Evolutionary conservation across 2,329 filamentous ascomycete species (phyloP).

Genomic region (Zopfia rhizophila): DNA sequence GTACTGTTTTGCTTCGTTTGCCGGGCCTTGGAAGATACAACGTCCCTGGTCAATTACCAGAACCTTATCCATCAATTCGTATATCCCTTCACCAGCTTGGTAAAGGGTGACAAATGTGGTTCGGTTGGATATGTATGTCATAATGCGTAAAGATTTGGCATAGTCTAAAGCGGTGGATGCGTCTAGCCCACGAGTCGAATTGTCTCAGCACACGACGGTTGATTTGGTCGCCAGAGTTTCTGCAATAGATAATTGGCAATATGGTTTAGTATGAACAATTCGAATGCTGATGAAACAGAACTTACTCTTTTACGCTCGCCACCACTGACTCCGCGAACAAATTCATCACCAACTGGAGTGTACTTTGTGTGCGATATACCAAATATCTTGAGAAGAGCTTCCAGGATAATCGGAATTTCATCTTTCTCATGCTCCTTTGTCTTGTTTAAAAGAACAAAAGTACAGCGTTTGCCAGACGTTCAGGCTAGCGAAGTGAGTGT

Average conservation of each 20-base stretch:
- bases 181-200: constrained; percentile 82
- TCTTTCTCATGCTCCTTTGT: constrained; percentile 72
- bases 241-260: constrained; percentile 69
- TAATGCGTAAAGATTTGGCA: constrained; percentile 78
- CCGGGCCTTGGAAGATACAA: constrained; percentile 73
- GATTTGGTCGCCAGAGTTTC: constrained; percentile 79
- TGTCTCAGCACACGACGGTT: constrained; percentile 81
- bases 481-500: constrained; percentile 77
- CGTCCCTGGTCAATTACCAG: constrained; percentile 78
- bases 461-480: constrained; percentile 82
- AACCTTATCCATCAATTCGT: constrained; percentile 82
- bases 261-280: no score
- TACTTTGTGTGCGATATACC: constrained; percentile 79
- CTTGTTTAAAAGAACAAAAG: constrained; percentile 79
- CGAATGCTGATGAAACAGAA: constrained; percentile 3
- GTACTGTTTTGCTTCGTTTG: constrained; percentile 70
- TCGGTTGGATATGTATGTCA: constrained; percentile 79
- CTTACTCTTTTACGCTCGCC: constrained; percentile 79
- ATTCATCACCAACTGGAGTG: constrained; percentile 80
- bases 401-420: constrained; percentile 74
- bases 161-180: constrained; percentile 83
- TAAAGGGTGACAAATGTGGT: constrained; percentile 78
- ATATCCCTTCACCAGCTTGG: constrained; percentile 76
- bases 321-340: constrained; percentile 77
- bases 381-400: constrained; percentile 79